Evolutionary conservation across 2,329 filamentous ascomycete genomes (phyloP).

Genomic region (Alternaria triticina): DNA sequence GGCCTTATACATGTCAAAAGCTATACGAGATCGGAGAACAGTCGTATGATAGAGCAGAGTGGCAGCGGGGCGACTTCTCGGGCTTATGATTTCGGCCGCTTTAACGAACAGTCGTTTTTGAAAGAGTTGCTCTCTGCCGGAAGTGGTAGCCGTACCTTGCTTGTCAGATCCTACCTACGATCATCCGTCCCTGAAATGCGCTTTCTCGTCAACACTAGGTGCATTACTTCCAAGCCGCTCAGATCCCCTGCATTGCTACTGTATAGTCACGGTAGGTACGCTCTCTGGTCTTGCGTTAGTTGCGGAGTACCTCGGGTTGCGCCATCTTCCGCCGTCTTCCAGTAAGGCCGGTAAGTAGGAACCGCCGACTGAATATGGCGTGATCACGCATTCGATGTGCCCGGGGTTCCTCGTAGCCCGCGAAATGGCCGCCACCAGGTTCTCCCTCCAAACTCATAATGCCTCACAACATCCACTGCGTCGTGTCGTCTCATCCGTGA

Average conservation of each 20-base stretch:
- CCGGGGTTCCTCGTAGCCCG: conserved; percentile 1
- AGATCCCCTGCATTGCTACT: neutral
- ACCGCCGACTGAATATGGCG: conserved; percentile 1
- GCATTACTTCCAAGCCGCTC: neutral
- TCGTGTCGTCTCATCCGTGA: neutral
- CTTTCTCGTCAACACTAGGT: neutral
- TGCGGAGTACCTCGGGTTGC: conserved; percentile 6
- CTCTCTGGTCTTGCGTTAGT: neutral
- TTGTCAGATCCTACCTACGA: neutral
- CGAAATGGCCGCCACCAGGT: neutral
- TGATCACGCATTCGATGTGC: conserved; percentile 4
- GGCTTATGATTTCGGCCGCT: neutral
- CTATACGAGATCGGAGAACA: neutral
- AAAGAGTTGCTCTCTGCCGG: neutral
- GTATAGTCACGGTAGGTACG: neutral
- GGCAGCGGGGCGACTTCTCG: neutral
- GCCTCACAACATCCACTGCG: neutral
- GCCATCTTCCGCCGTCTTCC: conserved; percentile 6
- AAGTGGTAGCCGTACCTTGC: neutral
- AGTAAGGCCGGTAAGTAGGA: neutral
- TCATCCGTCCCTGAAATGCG: neutral
- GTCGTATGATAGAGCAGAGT: neutral
- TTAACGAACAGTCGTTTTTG: neutral
- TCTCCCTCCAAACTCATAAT: neutral
- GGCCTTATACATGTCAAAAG: neutral